A percentile compares a stretch with the other conserved stretches of the same genome.
Conservation (phyloP, 441 rosid genomes). For the Aleurites moluccanus region DNA sequence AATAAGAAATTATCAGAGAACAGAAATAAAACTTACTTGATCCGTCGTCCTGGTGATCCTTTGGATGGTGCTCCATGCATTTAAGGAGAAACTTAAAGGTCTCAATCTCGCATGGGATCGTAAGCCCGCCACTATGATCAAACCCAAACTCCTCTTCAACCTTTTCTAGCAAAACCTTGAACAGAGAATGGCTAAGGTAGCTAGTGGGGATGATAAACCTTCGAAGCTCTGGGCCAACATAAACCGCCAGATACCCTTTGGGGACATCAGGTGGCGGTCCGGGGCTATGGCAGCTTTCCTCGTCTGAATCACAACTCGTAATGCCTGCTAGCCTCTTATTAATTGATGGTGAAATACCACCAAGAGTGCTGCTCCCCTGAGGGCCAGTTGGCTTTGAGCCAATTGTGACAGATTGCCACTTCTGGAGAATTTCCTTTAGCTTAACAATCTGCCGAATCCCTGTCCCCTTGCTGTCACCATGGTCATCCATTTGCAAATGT, state of each 20-base stretch:
- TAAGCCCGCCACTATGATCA: constrained; percentile 75
- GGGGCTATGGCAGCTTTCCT: constrained; percentile 67
- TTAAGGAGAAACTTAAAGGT: constrained; percentile 82
- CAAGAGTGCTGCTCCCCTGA: constrained; percentile 17
- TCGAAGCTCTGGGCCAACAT: constrained; percentile 86
- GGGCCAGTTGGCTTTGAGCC: constrained; percentile 39
- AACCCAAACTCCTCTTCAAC: constrained; percentile 91
- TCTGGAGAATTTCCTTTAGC: constrained; percentile 77
- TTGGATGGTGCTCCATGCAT: constrained; percentile 68
- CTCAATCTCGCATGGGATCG: constrained; percentile 93
- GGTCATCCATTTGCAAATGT: constrained; percentile 52
- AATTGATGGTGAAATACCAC: constrained; percentile 43
- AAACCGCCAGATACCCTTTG: constrained; percentile 79
- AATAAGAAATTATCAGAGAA: background rate
- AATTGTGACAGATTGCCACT: constrained; percentile 77
- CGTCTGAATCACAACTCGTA: constrained; percentile 69
- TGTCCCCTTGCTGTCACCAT: constrained; percentile 54
- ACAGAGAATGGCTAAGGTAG: constrained; percentile 73
- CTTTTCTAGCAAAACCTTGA: constrained; percentile 77
- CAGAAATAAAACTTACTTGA: constrained; percentile 33
- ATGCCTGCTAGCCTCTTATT: constrained; percentile 44
- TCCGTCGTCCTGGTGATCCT: constrained; percentile 39
- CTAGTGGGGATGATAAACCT: constrained; percentile 85
- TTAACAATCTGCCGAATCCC: constrained; percentile 80
- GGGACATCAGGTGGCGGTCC: constrained; percentile 83